A percentile compares a stretch with the other conserved stretches of the same genome.
Conservation (phyloP, 306 rosid species). For the Neltuma alba region DNA sequence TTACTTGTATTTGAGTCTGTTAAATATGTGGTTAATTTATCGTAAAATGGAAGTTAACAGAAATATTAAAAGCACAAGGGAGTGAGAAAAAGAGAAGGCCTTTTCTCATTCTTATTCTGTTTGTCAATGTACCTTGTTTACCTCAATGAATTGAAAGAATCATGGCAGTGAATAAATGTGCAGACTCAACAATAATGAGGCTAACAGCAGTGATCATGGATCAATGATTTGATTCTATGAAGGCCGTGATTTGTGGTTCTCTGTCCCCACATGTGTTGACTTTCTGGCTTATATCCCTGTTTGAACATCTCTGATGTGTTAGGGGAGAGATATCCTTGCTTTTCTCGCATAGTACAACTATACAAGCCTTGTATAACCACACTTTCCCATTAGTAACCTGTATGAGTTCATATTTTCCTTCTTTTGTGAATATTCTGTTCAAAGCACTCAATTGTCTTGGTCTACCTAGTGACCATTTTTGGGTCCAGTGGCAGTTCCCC, state of each 20-base stretch:
- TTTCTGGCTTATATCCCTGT: neutral
- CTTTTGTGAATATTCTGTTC: neutral
- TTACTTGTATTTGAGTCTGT: neutral
- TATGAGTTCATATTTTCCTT: neutral
- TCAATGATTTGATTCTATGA: neutral
- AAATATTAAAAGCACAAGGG: neutral
- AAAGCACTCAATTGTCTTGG: neutral
- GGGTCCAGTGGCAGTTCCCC: constrained; percentile 7
- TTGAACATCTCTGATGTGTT: constrained; percentile 5
- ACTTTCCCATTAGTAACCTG: constrained; percentile 3
- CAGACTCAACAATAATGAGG: neutral
- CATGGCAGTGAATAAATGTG: neutral
- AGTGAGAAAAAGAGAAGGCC: neutral
- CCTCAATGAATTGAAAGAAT: neutral
- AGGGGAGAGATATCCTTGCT: neutral
- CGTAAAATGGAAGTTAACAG: neutral
- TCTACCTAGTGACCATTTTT: constrained; percentile 21
- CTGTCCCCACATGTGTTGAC: neutral
- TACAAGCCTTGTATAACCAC: neutral
- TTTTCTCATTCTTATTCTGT: neutral
- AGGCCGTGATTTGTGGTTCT: neutral
- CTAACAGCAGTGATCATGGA: neutral
- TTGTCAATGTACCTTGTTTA: neutral
- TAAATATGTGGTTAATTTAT: neutral
- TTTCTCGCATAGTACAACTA: constrained; percentile 3